These are phyloP conservation scores for Stylonectria norvegica DNA, from an alignment of 2,329 filamentous ascomycete species.

Conservation along the genomic window DNA sequence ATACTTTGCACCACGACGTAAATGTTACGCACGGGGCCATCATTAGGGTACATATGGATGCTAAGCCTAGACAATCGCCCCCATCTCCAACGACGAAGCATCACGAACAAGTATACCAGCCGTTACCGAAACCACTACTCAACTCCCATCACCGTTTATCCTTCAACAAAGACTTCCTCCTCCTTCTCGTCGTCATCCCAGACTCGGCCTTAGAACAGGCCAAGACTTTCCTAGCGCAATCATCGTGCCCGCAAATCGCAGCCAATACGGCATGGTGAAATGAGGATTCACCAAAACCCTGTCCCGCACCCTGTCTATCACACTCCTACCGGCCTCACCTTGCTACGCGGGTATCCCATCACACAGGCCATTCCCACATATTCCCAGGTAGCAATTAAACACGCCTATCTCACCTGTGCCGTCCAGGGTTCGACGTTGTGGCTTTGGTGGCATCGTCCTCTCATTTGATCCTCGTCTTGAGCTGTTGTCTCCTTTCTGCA, in stretches of 20 bases:
- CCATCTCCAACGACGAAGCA: too few species aligned
- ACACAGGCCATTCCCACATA: constrained; percentile 4
- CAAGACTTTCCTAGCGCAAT: background rate
- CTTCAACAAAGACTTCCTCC: too few species aligned
- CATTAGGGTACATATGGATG: too few species aligned
- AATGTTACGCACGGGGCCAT: too few species aligned
- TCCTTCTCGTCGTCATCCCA: too few species aligned
- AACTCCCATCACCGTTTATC: background rate
- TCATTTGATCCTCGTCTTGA: too few species aligned
- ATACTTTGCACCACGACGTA: too few species aligned
- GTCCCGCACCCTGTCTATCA: constrained; percentile 10
- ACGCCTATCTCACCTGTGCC: constrained; percentile 7
- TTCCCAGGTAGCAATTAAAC: constrained; percentile 14
- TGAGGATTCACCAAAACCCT: constrained; percentile 25
- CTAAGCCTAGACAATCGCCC: too few species aligned
- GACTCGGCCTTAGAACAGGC: background rate
- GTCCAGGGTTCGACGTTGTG: constrained; percentile 11
- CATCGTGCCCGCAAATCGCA: constrained; percentile 1
- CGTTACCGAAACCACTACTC: background rate
- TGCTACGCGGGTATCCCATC: constrained; percentile 11
- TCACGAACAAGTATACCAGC: too few species aligned
- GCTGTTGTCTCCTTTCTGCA: too few species aligned
- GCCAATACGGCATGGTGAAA: constrained; percentile 19
- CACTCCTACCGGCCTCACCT: constrained; percentile 3
- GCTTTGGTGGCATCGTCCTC: constrained; percentile 16